Percentiles rank a stretch among this genome's conserved stretches.
phyloP scores from a whole-genome alignment of 2,329 filamentous ascomycete species.

The Arthrinium puccinioides region DNA sequence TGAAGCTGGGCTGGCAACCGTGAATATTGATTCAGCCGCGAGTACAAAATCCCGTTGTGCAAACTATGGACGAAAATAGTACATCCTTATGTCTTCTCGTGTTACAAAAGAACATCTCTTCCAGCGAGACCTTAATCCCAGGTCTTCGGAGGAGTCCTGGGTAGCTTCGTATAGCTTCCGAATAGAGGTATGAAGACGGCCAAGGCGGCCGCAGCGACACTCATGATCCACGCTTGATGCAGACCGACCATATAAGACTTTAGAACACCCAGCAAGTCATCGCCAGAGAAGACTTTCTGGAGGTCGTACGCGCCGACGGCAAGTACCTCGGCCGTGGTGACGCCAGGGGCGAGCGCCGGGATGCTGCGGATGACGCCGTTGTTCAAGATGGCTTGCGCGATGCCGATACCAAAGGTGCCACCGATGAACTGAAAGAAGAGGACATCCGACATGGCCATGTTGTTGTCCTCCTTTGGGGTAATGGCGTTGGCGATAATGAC shows the following conservation, averaged over 20 bases:
- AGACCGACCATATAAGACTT: constrained; percentile 37
- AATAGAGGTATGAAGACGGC: not conserved
- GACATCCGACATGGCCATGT: constrained; percentile 1
- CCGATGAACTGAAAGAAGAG: constrained; percentile 31
- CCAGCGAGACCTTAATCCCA: too few relatives aligned
- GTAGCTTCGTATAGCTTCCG: not conserved
- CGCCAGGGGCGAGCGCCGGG: constrained; percentile 21
- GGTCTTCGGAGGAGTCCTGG: not conserved
- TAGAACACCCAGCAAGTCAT: constrained; percentile 26
- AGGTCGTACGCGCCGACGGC: constrained; percentile 29
- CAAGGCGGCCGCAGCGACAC: not conserved
- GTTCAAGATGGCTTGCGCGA: constrained; percentile 43
- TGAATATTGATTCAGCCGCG: too few relatives aligned
- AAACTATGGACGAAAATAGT: too few relatives aligned
- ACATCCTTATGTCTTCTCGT: too few relatives aligned
- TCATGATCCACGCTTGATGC: constrained; percentile 3
- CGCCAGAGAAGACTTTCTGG: constrained; percentile 17
- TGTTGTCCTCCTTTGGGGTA: constrained; percentile 7
- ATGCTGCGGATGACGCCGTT: constrained; percentile 36
- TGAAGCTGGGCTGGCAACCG: too few relatives aligned
- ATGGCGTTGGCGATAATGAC: constrained; percentile 7
- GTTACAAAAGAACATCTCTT: too few relatives aligned
- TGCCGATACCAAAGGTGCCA: constrained; percentile 40
- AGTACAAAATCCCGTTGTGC: too few relatives aligned
- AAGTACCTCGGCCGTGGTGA: constrained; percentile 26